A percentile compares a stretch with the other conserved stretches of the same genome.
These are phyloP conservation scores for Begonia peltatifolia DNA, from an alignment of 306 rosid species.

Conservation along the genomic window DNA sequence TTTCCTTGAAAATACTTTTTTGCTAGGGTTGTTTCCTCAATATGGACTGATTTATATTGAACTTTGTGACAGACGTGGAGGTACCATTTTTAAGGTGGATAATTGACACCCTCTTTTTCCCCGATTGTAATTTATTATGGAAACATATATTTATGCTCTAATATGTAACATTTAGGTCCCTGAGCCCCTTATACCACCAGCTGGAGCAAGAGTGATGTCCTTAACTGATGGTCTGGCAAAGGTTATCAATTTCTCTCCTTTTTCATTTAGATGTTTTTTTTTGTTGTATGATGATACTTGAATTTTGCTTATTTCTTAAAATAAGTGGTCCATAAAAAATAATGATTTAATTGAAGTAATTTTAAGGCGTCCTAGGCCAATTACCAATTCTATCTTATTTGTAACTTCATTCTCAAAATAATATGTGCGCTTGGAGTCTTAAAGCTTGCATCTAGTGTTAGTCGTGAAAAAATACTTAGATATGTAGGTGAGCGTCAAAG, in stretches of 20 bases:
- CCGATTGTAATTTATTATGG: slow-evolving; percentile 6
- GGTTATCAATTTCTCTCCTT: slow-evolving; percentile 27
- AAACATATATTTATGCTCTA: slow-evolving; percentile 8
- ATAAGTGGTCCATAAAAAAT: no score
- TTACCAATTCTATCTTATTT: no score
- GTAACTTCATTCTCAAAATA: no score
- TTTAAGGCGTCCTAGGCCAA: no score
- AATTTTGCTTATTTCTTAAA: background rate
- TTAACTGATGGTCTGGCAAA: slow-evolving; percentile 86
- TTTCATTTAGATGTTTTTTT: background rate
- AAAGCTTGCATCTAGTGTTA: no score
- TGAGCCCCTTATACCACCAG: slow-evolving; percentile 89
- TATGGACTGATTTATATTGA: slow-evolving; percentile 17
- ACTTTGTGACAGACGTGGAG: slow-evolving; percentile 65
- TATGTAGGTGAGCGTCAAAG: no score
- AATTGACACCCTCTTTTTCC: slow-evolving; percentile 13
- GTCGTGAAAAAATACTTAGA: no score
- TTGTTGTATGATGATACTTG: background rate
- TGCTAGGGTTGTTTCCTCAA: slow-evolving; percentile 1
- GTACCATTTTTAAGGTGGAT: slow-evolving; percentile 71
- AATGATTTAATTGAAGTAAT: no score
- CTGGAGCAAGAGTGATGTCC: slow-evolving; percentile 95
- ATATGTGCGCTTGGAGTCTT: no score
- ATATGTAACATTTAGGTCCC: slow-evolving; percentile 54
- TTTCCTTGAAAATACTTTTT: slow-evolving; percentile 5